Conservation (phyloP, 1,139 yeast genomes). For the Cylindricascospora bacillispora region DNA sequence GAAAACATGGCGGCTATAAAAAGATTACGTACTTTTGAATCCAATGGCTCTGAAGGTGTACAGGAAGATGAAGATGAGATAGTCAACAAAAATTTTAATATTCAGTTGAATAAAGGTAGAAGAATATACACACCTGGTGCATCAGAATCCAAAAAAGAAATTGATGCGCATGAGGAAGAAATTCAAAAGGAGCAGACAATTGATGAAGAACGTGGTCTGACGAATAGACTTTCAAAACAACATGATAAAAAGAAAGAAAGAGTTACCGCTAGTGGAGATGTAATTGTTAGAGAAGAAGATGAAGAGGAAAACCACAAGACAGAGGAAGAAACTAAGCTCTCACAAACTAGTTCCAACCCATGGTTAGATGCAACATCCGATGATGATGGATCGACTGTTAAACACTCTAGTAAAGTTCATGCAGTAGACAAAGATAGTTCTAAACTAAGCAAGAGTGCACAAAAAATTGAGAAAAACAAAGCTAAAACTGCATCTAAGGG, state of each 20-base stretch:
- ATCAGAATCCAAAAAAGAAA: conserved; percentile 31
- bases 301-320: conserved; percentile 4
- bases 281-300: conserved; percentile 5
- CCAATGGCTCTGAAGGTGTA: conserved; percentile 31
- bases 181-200: conserved; percentile 39
- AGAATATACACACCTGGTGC: conserved; percentile 71
- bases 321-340: conserved; percentile 3
- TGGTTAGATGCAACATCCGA: conserved; percentile 43
- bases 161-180: conserved; percentile 28
- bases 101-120: conserved; percentile 62
- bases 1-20: conserved; percentile 44
- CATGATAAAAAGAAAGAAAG: conserved; percentile 4
- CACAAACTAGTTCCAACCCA: conserved; percentile 36
- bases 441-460: conserved; percentile 31
- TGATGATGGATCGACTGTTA: conserved; percentile 18
- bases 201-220: conserved; percentile 41
- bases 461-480: conserved; percentile 38
- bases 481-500: conserved; percentile 23
- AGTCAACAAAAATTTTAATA: conserved; percentile 30
- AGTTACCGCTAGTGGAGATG: conserved; percentile 4
- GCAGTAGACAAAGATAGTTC: conserved; percentile 49
- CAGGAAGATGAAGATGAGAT: conserved; percentile 28
- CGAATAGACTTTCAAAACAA: conserved; percentile 27
- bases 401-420: conserved; percentile 41
- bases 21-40: conserved; percentile 34